Base-by-base conservation (phyloP, 495 filamentous ascomycete genomes). In the Emericellopsis terricola region DNA sequence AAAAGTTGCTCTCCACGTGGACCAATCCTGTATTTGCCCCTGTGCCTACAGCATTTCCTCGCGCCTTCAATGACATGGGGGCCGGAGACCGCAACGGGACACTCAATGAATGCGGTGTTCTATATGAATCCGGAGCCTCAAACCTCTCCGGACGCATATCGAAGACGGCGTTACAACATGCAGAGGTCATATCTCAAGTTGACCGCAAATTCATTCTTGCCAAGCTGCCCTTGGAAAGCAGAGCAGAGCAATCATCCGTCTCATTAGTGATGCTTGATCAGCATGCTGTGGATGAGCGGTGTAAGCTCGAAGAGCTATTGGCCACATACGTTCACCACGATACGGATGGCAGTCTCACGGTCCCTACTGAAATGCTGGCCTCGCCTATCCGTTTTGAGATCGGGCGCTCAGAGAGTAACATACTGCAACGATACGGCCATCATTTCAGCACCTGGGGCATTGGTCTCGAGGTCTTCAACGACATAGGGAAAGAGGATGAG, bases 261-360 rank as follows among this genome's bases (percentile, higher is more conserved):
- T 19, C 33, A 14, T 57, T 97, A 1, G 66, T 91, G 0, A 61
- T 94, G 8, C 68, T 97, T 29, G 89, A 97, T 49, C 89, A 97
- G 44, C 89, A 97, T 49, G 89, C 89, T 8, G 89, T 87, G 1
- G 83, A 91, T 52, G 89, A 97, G 52, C 67, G 89, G 14, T 77
- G 79, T 45, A 70, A 77, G 4, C 68, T 94, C 6, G 89, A 97
- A 51, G 47, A 47, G 0, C 61, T 97, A 23, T 54, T 69, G 49
- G 36, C 38, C 5, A 30, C 38, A 5, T 68, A 66, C 32, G 60
- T 62, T 29, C 26, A 10, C 0, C 35, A 37, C 9, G 24, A 41
- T 16, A n/a, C n/a, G n/a, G n/a, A n/a, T n/a, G n/a, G n/a, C n/a
- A n/a, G n/a, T n/a, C n/a, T n/a, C n/a, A n/a, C n/a, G n/a, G n/a